These are phyloP conservation scores for Fomitiporia mediterranea DNA, from an alignment of 1,284 basidiomycete species.

Conservation along the genomic window DNA sequence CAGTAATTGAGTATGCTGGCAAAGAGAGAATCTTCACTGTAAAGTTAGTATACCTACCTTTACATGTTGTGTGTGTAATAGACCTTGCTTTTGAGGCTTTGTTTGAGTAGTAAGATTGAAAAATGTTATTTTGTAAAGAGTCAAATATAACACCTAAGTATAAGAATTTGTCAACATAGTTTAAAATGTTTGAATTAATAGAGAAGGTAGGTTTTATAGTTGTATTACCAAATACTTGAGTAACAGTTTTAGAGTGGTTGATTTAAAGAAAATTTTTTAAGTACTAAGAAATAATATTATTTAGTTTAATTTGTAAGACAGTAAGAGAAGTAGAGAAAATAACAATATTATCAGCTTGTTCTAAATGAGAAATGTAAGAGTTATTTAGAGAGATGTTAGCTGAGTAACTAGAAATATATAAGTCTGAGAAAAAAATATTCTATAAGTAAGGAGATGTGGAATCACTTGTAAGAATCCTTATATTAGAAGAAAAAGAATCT, in stretches of 20 bases:
- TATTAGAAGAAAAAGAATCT: constrained; percentile 2
- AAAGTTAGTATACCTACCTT: too few relatives aligned
- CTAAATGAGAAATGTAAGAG: not conserved
- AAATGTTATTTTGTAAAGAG: not conserved
- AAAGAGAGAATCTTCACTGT: too few relatives aligned
- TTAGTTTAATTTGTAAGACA: constrained; percentile 6
- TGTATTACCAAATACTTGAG: not conserved
- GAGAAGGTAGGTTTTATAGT: not conserved
- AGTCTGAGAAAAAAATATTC: constrained; percentile 18
- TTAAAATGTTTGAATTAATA: not conserved
- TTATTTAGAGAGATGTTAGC: constrained; percentile 1
- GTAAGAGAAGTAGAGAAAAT: not conserved
- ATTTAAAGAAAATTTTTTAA: not conserved
- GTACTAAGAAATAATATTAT: not conserved
- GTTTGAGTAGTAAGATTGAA: not conserved
- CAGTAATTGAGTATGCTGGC: too few relatives aligned
- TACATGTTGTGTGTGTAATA: not conserved
- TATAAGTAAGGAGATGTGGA: constrained; percentile 19
- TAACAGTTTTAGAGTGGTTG: not conserved
- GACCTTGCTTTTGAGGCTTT: not conserved
- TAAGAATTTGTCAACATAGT: not conserved
- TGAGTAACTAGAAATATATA: not conserved
- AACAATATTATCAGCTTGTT: constrained; percentile 17
- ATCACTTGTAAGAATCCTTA: constrained; percentile 15
- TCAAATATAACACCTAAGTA: not conserved